Evolutionary conservation across 257 asterid species (phyloP).

Genomic region (Forsythia suspensa): DNA sequence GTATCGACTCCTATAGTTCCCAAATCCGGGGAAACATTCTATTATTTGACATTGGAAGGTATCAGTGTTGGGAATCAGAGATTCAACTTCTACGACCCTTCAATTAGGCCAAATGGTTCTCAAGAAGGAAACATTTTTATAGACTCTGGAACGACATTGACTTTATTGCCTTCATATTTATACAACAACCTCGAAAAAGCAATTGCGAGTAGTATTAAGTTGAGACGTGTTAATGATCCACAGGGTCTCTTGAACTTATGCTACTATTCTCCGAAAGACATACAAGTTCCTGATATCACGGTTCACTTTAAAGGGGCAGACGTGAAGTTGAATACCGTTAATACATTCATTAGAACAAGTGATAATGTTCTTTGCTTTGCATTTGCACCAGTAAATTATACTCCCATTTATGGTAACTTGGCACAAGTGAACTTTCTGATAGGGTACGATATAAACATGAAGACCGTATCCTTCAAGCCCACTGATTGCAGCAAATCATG

Average conservation of each 20-base stretch:
- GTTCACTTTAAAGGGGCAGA: slow-evolving; percentile 61
- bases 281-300: slow-evolving; percentile 33
- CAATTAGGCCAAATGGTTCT: neutral
- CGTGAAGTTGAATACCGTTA: slow-evolving; percentile 38
- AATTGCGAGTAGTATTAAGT: slow-evolving; percentile 15
- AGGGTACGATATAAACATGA: slow-evolving; percentile 41
- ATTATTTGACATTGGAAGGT: slow-evolving; percentile 54
- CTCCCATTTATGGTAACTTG: slow-evolving; percentile 42
- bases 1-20: slow-evolving; percentile 47
- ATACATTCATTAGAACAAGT: slow-evolving; percentile 33
- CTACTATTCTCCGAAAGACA: slow-evolving; percentile 8
- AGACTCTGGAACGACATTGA: slow-evolving; percentile 61
- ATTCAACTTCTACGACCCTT: slow-evolving; percentile 6
- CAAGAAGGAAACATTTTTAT: slow-evolving; percentile 48
- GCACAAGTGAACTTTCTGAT: slow-evolving; percentile 46
- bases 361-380: slow-evolving; percentile 39
- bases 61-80: slow-evolving; percentile 36
- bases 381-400: slow-evolving; percentile 8
- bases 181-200: slow-evolving; percentile 17
- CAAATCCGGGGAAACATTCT: slow-evolving; percentile 25
- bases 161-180: slow-evolving; percentile 38
- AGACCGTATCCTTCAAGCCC: slow-evolving; percentile 37
- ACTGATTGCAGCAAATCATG: slow-evolving; percentile 27
- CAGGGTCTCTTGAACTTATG: slow-evolving; percentile 34
- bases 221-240: slow-evolving; percentile 25